Evolutionary conservation across 2,329 filamentous ascomycete genomes (phyloP).

Genomic region (Trichoderma koningiopsis): DNA sequence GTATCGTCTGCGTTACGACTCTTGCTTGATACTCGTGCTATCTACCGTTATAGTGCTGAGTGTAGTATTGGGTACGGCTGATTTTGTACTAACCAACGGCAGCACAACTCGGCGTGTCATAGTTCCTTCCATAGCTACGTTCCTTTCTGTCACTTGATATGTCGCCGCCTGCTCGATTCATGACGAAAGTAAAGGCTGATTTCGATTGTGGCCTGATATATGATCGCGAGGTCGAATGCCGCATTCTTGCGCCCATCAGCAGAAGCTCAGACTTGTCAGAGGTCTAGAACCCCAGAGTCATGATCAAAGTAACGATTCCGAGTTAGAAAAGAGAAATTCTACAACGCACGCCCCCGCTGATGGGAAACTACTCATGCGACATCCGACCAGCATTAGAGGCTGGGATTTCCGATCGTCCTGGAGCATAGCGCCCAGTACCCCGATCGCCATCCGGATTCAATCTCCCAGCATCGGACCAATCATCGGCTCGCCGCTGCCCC

Average conservation of each 20-base stretch:
- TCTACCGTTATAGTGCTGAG: background rate
- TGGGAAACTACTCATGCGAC: background rate
- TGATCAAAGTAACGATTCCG: background rate
- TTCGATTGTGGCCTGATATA: background rate
- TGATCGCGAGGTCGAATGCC: background rate
- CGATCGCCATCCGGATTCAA: slow-evolving; percentile 18
- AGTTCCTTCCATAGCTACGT: background rate
- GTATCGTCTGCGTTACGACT: background rate
- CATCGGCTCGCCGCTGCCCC: background rate
- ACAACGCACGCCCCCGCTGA: background rate
- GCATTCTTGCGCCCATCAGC: slow-evolving; percentile 3
- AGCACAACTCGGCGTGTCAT: background rate
- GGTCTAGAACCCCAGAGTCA: background rate
- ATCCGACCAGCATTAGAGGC: slow-evolving; percentile 1
- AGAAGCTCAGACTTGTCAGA: background rate
- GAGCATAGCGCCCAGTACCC: background rate
- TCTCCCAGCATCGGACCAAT: slow-evolving; percentile 25
- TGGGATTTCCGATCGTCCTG: slow-evolving; percentile 18
- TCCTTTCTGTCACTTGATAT: background rate
- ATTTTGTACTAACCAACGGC: background rate
- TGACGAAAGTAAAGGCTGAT: background rate
- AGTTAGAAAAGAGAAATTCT: background rate
- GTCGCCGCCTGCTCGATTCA: background rate
- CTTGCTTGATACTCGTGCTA: background rate
- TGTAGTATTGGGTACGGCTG: background rate